phyloP scores from a whole-genome alignment of 768 basidiomycete species.

The Collybia sp. region DNA sequence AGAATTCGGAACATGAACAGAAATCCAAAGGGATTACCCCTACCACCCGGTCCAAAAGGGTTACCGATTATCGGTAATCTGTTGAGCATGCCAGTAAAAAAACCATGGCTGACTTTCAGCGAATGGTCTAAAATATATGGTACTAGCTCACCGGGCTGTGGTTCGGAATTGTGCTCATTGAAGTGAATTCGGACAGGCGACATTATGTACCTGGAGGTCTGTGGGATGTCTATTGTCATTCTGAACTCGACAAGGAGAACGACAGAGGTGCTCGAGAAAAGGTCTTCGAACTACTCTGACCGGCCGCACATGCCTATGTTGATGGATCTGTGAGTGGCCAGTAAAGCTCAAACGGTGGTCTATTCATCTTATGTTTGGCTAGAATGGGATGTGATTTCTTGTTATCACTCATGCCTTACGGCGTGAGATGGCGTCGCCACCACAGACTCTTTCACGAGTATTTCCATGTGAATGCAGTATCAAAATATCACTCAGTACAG shows the following conservation, averaged over 20 bases:
- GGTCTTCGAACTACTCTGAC: neutral
- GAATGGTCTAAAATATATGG: neutral
- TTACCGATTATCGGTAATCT: neutral
- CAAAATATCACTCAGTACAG: constrained; percentile 16
- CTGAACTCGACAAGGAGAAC: neutral
- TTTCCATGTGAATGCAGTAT: constrained; percentile 15
- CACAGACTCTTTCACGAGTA: constrained; percentile 21
- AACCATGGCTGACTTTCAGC: neutral
- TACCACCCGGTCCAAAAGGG: neutral
- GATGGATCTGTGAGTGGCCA: neutral
- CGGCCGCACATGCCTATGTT: neutral
- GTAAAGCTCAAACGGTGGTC: neutral
- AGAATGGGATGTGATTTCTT: constrained; percentile 30
- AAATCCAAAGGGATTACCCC: neutral
- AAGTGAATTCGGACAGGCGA: neutral
- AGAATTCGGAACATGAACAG: too few relatives aligned
- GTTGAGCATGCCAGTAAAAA: neutral
- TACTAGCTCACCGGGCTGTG: neutral
- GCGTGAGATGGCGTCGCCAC: constrained; percentile 22
- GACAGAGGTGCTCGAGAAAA: neutral
- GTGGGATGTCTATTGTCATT: neutral
- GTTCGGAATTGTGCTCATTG: too few relatives aligned
- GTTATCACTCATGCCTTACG: constrained; percentile 21
- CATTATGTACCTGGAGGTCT: neutral
- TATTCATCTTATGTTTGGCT: neutral